These are phyloP conservation scores for Daldinia grandis DNA, from an alignment of 495 filamentous ascomycete species.

Conservation along the genomic window DNA sequence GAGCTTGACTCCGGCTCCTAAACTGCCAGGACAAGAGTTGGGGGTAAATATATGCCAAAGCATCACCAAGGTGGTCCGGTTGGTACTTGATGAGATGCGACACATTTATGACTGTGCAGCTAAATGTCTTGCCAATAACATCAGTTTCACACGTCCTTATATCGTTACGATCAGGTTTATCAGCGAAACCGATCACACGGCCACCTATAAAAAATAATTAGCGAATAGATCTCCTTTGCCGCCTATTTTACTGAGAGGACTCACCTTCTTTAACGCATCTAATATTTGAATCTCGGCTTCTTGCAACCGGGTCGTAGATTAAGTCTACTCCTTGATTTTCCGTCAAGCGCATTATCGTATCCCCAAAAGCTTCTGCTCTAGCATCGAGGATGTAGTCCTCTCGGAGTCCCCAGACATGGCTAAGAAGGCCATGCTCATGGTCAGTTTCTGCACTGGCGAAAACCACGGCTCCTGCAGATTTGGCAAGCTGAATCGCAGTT, in stretches of 20 bases:
- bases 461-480: slow-evolving; percentile 53
- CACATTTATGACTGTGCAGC: slow-evolving; percentile 20
- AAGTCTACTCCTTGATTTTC: slow-evolving; percentile 61
- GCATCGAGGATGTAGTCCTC: slow-evolving; percentile 55
- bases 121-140: slow-evolving; percentile 16
- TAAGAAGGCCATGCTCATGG: slow-evolving; percentile 51
- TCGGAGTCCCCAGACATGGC: slow-evolving; percentile 49
- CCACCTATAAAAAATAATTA: slow-evolving; percentile 30
- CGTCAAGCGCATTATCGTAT: slow-evolving; percentile 52
- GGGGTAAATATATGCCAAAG: slow-evolving; percentile 12
- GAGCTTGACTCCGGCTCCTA: not conserved
- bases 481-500: slow-evolving; percentile 57
- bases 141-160: not conserved
- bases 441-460: slow-evolving; percentile 54
- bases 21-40: slow-evolving; percentile 3
- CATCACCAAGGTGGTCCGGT: slow-evolving; percentile 14
- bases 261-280: slow-evolving; percentile 35
- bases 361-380: slow-evolving; percentile 40
- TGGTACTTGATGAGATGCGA: slow-evolving; percentile 15
- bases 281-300: slow-evolving; percentile 17
- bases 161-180: slow-evolving; percentile 15
- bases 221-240: not conserved
- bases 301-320: slow-evolving; percentile 57
- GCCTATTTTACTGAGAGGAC: not conserved
- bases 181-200: slow-evolving; percentile 28